Conservation (phyloP, 352 stramenopile species). For the Phytophthora uliginosa region DNA sequence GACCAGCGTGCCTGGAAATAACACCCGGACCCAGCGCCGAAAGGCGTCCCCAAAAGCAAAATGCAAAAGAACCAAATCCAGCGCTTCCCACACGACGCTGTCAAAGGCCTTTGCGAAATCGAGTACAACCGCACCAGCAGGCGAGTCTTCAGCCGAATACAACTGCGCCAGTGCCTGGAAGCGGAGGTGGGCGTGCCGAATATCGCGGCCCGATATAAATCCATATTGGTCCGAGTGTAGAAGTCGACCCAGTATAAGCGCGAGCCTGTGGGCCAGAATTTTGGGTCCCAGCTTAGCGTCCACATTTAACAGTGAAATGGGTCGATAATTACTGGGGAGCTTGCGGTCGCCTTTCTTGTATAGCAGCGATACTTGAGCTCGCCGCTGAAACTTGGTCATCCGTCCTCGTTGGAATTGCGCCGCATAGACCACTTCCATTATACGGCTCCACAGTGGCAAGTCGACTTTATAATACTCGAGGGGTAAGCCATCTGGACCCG, state of each 20-base stretch:
- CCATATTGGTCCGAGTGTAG: constrained; percentile 23
- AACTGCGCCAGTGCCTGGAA: constrained; percentile 15
- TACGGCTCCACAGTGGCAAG: background rate
- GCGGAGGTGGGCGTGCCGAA: constrained; percentile 6
- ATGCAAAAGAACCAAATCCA: constrained; percentile 19
- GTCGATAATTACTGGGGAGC: constrained; percentile 13
- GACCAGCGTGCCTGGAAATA: constrained; percentile 15
- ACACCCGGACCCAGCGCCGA: constrained; percentile 13
- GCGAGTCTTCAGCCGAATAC: background rate
- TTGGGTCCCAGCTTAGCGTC: constrained; percentile 14
- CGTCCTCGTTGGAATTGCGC: background rate
- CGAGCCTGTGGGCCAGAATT: background rate
- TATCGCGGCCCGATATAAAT: constrained; percentile 12
- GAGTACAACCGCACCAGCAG: constrained; percentile 9
- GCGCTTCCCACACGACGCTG: constrained; percentile 8
- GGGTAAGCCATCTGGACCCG: constrained; percentile 3
- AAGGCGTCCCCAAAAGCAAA: constrained; percentile 26
- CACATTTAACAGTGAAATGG: constrained; percentile 15
- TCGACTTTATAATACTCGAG: background rate
- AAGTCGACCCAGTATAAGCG: background rate
- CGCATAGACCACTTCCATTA: background rate
- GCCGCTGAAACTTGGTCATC: constrained; percentile 5
- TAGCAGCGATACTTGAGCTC: constrained; percentile 10
- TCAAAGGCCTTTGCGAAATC: constrained; percentile 23
- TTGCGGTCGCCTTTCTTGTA: constrained; percentile 12